Evolutionary conservation across 768 basidiomycete species (phyloP).

Genomic region (Lenzites betulinus): DNA sequence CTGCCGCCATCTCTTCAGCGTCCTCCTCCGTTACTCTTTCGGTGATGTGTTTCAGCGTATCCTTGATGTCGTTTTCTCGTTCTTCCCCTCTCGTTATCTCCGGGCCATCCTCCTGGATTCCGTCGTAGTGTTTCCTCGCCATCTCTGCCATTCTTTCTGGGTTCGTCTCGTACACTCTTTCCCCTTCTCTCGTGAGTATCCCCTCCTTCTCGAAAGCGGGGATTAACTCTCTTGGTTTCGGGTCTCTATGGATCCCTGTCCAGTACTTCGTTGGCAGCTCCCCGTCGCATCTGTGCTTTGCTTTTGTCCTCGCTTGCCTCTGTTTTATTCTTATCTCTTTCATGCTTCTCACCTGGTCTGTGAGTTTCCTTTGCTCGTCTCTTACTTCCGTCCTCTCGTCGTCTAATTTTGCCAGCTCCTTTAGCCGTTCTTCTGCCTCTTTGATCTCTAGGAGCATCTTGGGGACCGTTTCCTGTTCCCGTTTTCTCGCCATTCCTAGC

Average conservation of each 20-base stretch:
- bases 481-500: background rate
- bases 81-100: background rate
- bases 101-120: background rate
- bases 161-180: background rate
- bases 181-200: background rate
- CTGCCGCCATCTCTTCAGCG: background rate
- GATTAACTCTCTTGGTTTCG: background rate
- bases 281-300: background rate
- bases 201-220: background rate
- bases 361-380: background rate
- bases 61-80: background rate
- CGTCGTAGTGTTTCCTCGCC: background rate
- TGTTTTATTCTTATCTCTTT: background rate
- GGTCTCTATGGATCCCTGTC: background rate
- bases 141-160: background rate
- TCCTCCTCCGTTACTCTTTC: background rate
- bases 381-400: background rate
- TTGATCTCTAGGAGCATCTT: background rate
- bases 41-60: background rate
- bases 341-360: background rate
- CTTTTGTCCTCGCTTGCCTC: background rate
- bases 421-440: background rate
- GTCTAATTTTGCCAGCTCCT: background rate
- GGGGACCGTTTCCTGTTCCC: background rate
- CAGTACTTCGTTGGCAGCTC: constrained; percentile 10